These are phyloP conservation scores for Umbelopsis sp. DNA, from an alignment of 192 early-diverging fungal species.

Conservation along the genomic window DNA sequence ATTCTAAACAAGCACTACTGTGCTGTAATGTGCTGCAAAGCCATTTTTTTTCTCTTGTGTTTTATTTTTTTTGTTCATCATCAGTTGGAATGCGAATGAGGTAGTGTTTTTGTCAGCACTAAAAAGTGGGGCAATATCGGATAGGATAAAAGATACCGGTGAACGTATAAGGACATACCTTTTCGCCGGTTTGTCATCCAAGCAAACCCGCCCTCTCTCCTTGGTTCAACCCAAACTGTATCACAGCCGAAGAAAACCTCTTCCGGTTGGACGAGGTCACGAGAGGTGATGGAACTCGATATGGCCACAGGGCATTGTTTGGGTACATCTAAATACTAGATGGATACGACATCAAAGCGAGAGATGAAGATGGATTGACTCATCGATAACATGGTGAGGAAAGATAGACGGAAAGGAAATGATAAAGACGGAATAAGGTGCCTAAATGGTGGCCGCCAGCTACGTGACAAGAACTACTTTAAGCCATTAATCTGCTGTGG, in stretches of 20 bases:
- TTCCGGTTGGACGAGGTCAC: not conserved
- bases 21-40: not conserved
- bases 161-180: not conserved
- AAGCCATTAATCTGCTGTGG: no score
- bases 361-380: no score
- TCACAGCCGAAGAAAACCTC: not conserved
- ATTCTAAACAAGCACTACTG: not conserved
- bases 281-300: conserved; percentile 12
- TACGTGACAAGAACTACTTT: no score
- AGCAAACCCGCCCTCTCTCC: not conserved
- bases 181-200: conserved; percentile 8
- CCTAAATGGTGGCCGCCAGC: no score
- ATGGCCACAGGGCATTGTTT: not conserved
- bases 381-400: no score
- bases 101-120: not conserved
- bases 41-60: no score
- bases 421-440: no score
- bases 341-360: no score
- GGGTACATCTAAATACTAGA: not conserved
- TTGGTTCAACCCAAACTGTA: not conserved
- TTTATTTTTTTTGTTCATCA: not conserved
- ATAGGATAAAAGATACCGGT: no score
- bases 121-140: not conserved
- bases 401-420: no score
- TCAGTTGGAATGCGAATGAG: conserved; percentile 13